Conservation (phyloP, 2,329 filamentous ascomycete species). For the Domatiomyces globalis region DNA sequence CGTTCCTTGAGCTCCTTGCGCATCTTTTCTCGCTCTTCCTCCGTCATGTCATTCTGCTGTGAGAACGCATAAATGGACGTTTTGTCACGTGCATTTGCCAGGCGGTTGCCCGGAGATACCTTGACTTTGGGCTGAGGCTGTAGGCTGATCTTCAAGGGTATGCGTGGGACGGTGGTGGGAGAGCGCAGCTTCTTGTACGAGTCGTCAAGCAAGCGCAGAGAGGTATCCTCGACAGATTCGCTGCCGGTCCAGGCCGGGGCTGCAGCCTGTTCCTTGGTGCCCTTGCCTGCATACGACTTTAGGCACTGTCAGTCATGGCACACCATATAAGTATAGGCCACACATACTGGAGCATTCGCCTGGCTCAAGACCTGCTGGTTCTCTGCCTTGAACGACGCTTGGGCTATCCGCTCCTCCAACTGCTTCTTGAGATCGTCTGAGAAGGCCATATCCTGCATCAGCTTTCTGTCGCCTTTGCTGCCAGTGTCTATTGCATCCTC, state of each 20-base stretch:
- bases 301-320: background rate
- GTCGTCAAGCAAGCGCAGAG: slow-evolving; percentile 64
- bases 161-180: slow-evolving; percentile 26
- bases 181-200: slow-evolving; percentile 42
- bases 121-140: slow-evolving; percentile 32
- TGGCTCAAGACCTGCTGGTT: slow-evolving; percentile 41
- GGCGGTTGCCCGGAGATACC: slow-evolving; percentile 33
- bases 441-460: slow-evolving; percentile 48
- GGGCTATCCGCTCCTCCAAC: slow-evolving; percentile 45
- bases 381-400: slow-evolving; percentile 40
- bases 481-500: slow-evolving; percentile 44
- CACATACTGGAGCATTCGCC: slow-evolving; percentile 36
- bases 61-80: slow-evolving; percentile 41
- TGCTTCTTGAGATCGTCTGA: slow-evolving; percentile 45
- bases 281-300: slow-evolving; percentile 47
- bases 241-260: slow-evolving; percentile 63
- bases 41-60: slow-evolving; percentile 45
- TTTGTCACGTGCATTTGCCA: slow-evolving; percentile 46
- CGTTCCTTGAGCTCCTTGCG: slow-evolving; percentile 64
- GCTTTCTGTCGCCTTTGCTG: slow-evolving; percentile 40
- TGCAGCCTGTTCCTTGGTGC: slow-evolving; percentile 53
- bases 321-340: background rate
- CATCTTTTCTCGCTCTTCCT: slow-evolving; percentile 58
- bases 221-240: slow-evolving; percentile 59
- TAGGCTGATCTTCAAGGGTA: slow-evolving; percentile 27